Percentiles rank a stretch among this genome's conserved stretches.
Evolutionary conservation across 2,329 filamentous ascomycete genomes (phyloP).

Genomic region (Blastomyces emzantsi): DNA sequence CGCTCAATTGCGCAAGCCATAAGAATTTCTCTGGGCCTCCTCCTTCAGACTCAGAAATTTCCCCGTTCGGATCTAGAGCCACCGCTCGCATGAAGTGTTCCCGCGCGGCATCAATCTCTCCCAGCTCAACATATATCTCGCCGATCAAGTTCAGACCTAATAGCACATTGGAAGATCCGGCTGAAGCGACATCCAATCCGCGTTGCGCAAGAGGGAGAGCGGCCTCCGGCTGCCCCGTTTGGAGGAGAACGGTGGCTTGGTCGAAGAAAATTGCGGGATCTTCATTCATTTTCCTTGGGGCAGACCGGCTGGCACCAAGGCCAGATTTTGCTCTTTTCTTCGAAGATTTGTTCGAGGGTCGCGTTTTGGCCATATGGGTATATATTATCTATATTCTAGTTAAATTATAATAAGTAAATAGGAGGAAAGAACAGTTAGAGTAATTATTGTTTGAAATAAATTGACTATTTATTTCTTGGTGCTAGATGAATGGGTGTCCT

Average conservation of each 20-base stretch:
- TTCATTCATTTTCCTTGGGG: slow-evolving; percentile 39
- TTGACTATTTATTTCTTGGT: not conserved
- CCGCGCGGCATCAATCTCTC: slow-evolving; percentile 68
- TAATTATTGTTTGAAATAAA: slow-evolving; percentile 9
- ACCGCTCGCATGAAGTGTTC: slow-evolving; percentile 64
- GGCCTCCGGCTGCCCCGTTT: slow-evolving; percentile 50
- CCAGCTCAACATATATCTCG: slow-evolving; percentile 72
- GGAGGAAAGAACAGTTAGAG: not conserved
- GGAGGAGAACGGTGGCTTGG: slow-evolving; percentile 48
- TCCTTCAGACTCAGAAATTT: slow-evolving; percentile 58
- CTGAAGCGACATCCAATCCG: slow-evolving; percentile 37
- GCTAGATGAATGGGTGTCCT: not conserved
- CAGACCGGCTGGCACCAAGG: slow-evolving; percentile 28
- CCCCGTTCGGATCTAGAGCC: slow-evolving; percentile 65
- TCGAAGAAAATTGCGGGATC: slow-evolving; percentile 48
- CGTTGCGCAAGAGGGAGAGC: slow-evolving; percentile 48
- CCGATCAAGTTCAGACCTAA: slow-evolving; percentile 66
- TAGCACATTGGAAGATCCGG: slow-evolving; percentile 34
- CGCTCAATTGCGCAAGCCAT: slow-evolving; percentile 82
- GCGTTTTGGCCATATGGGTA: slow-evolving; percentile 43
- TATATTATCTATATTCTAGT: not conserved
- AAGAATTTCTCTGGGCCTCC: slow-evolving; percentile 91
- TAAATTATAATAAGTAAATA: not conserved
- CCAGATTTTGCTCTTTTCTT: slow-evolving; percentile 37
- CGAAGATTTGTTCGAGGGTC: slow-evolving; percentile 38